Evolutionary conservation across 257 asterid genomes (phyloP).

Genomic region (Buddleja alternifolia): DNA sequence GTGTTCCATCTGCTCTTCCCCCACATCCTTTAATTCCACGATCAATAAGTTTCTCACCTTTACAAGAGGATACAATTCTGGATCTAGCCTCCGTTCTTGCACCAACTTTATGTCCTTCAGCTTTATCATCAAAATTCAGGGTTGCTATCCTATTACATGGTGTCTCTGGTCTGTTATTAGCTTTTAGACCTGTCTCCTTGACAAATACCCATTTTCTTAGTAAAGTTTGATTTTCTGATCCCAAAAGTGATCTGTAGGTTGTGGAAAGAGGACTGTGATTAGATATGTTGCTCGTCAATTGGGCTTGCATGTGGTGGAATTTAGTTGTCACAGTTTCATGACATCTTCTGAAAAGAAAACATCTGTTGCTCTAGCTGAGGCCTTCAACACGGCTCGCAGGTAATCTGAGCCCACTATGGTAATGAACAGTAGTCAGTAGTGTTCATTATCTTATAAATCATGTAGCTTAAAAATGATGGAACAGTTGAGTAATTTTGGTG

Average conservation of each 20-base stretch:
- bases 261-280: conserved; percentile 87
- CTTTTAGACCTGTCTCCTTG: conserved; percentile 23
- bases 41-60: conserved; percentile 46
- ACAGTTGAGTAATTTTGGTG: not conserved
- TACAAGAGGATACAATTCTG: conserved; percentile 67
- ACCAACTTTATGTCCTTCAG: conserved; percentile 86
- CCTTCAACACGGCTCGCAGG: conserved; percentile 83
- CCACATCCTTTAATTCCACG: conserved; percentile 65
- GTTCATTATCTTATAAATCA: conserved; percentile 3
- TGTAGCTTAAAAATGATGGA: conserved; percentile 21
- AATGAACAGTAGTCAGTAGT: conserved; percentile 20
- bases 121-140: conserved; percentile 82
- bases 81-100: conserved; percentile 75
- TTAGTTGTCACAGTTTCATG: conserved; percentile 77
- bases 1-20: conserved; percentile 78
- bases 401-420: conserved; percentile 40
- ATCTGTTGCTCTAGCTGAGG: conserved; percentile 84
- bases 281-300: conserved; percentile 77
- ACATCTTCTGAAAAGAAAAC: conserved; percentile 82
- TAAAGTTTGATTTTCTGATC: conserved; percentile 28
- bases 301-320: conserved; percentile 95
- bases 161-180: conserved; percentile 59
- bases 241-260: conserved; percentile 58
- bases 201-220: conserved; percentile 8
- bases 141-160: conserved; percentile 83